Percentiles rank a stretch among this genome's conserved stretches.
Evolutionary conservation across 2,329 filamentous ascomycete species (phyloP).

Genomic region (Fonsecaea monophora): DNA sequence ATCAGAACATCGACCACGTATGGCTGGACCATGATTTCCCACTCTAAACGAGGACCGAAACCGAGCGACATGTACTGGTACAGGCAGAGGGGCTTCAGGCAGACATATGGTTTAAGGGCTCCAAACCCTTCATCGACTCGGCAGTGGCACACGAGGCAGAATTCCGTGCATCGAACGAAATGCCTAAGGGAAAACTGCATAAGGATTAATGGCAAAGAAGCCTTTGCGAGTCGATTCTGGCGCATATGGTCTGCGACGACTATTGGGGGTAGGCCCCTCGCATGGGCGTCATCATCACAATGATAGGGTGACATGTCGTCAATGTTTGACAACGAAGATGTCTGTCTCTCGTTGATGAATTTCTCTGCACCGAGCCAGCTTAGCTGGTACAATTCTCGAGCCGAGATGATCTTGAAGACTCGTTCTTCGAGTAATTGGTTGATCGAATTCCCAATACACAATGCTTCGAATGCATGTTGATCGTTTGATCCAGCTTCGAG

Average conservation of each 20-base stretch:
- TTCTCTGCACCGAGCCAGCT: constrained; percentile 73
- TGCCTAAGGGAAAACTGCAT: constrained; percentile 81
- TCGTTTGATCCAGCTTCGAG: constrained; percentile 9
- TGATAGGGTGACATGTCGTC: constrained; percentile 25
- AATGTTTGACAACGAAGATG: constrained; percentile 27
- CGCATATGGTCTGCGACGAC: constrained; percentile 61
- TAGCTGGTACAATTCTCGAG: constrained; percentile 60
- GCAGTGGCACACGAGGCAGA: constrained; percentile 84
- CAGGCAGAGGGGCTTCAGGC: constrained; percentile 74
- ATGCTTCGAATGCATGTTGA: constrained; percentile 55
- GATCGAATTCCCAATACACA: constrained; percentile 76
- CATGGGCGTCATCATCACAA: constrained; percentile 21
- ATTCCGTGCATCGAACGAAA: constrained; percentile 80
- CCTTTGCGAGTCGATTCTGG: constrained; percentile 39
- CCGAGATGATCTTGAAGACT: constrained; percentile 67
- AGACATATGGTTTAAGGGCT: constrained; percentile 69
- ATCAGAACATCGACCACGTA: constrained; percentile 84
- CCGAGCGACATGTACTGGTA: constrained; percentile 90
- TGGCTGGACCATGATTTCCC: constrained; percentile 79
- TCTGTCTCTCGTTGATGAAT: constrained; percentile 59
- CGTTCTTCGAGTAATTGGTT: constrained; percentile 71
- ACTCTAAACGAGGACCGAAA: constrained; percentile 82
- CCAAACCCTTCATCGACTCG: constrained; percentile 68
- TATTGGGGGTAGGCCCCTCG: constrained; percentile 50
- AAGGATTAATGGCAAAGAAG: constrained; percentile 63